Evolutionary conservation across 768 basidiomycete genomes (phyloP), one percentile per base, ranked within the genome.

Genomic region (Tephrocybe sp.): DNA sequence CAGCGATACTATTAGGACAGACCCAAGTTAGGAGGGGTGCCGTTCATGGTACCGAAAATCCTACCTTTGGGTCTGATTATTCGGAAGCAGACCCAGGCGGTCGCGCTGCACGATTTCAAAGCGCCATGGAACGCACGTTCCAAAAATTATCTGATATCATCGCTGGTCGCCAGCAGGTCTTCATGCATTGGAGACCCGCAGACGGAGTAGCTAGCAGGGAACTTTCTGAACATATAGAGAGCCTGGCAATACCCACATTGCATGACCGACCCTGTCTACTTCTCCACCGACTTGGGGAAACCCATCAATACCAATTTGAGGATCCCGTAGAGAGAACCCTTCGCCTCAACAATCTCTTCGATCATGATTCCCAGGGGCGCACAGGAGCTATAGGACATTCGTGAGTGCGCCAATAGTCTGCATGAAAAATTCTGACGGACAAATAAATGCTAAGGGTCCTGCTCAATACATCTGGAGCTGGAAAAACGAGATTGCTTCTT

Each of bases 211-310:
- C 20, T 6, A 36, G 14, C 23, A 23, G 26, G 20, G 22, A 40
- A 4, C n/a, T 35, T 56, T 8, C 22, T 31, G 20, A 20, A 8
- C 51, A 16, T 30, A 26, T 35, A 14, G 30, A 12, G 19, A 19
- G 20, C 38, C 39, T 42, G 31, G 49, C 26, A 49, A 47, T 47
- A 16, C 55, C 20, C 36, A 75, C 83, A 82, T 72, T 87, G 83
- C 38, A 80, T 67, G 7, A 80, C 2, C n/a, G n/a, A 16, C 46
- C 36, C 5, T 47, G 26, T 20, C 20, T 47, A 10, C 46, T 47
- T 26, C 46, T 47, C 10, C 46, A 47, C 17, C 22, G 23, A 12
- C 22, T 47, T 47, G 46, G 46, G 12, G 30, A 32, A 45, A 16
- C 17, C 12, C 3, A 30, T 10, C 8, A 44, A 9, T 33, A 20